Evolutionary conservation across 805 yeast genomes (phyloP).

Genomic region (Candida orba): DNA sequence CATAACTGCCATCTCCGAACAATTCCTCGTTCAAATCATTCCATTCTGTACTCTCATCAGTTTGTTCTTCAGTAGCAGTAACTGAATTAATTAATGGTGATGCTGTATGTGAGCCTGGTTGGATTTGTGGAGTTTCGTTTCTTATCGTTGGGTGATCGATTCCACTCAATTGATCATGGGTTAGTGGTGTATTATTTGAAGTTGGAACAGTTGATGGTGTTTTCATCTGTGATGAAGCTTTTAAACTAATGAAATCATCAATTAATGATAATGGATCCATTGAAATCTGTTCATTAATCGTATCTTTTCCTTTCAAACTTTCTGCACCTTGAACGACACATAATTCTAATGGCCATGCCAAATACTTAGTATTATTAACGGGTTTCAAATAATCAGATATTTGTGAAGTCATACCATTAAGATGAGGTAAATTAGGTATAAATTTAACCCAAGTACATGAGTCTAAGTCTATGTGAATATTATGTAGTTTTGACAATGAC

Average conservation of each 20-base stretch:
- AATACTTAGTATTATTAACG: conserved; percentile 45
- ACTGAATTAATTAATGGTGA: background rate
- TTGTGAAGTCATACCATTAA: conserved; percentile 60
- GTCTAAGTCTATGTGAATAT: conserved; percentile 14
- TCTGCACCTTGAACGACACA: conserved; percentile 48
- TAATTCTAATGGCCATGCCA: conserved; percentile 67
- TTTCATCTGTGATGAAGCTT: conserved; percentile 31
- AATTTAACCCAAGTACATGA: conserved; percentile 51
- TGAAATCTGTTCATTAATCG: conserved; percentile 5
- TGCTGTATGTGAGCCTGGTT: background rate
- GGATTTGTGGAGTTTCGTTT: conserved; percentile 3
- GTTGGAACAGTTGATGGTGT: conserved; percentile 27
- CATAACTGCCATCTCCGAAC: conserved; percentile 23
- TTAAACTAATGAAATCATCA: conserved; percentile 32
- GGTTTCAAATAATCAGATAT: conserved; percentile 48
- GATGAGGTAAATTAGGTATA: conserved; percentile 59
- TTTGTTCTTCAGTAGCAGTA: background rate
- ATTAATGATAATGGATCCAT: conserved; percentile 30
- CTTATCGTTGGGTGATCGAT: conserved; percentile 4
- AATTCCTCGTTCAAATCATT: conserved; percentile 26
- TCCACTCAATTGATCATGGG: conserved; percentile 1
- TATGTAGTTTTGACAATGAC: conserved; percentile 32
- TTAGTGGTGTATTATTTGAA: conserved; percentile 21
- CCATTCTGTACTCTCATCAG: conserved; percentile 14
- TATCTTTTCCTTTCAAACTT: background rate